Evolutionary conservation across 1,284 basidiomycete species (phyloP).

Genomic region (Thecaphora frezii): DNA sequence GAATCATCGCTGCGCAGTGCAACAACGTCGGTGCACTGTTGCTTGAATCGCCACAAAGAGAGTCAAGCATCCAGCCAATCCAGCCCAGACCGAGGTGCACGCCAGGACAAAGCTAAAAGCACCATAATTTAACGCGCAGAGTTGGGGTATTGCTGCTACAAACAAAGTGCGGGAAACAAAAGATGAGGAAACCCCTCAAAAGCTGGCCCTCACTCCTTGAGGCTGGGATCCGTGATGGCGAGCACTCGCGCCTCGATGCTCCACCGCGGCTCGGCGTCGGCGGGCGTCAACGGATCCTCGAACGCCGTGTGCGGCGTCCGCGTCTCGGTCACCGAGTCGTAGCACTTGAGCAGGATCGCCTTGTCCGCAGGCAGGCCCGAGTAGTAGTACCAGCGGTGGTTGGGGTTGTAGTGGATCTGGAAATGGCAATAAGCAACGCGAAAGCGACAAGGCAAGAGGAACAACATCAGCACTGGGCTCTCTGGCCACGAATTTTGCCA

Average conservation of each 20-base stretch:
- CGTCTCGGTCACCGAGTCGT: slow-evolving; percentile 50
- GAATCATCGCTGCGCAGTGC: too few species aligned
- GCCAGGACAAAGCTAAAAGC: too few species aligned
- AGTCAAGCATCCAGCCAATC: too few species aligned
- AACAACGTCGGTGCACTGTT: too few species aligned
- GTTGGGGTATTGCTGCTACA: too few species aligned
- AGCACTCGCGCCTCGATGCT: slow-evolving; percentile 43
- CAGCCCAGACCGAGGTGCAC: too few species aligned
- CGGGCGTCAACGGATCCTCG: slow-evolving; percentile 29
- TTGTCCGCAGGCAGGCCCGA: slow-evolving; percentile 69
- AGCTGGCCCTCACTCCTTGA: slow-evolving; percentile 7
- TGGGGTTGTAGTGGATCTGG: slow-evolving; percentile 65
- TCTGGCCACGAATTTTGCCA: neutral
- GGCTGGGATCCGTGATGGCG: slow-evolving; percentile 32
- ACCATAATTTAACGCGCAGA: too few species aligned
- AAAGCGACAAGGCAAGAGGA: slow-evolving; percentile 62
- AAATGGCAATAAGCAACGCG: slow-evolving; percentile 43
- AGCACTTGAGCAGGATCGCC: slow-evolving; percentile 71
- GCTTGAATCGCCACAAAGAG: too few species aligned
- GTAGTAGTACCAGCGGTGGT: slow-evolving; percentile 70
- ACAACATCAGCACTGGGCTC: neutral
- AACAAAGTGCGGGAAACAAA: too few species aligned
- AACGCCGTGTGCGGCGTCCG: slow-evolving; percentile 51
- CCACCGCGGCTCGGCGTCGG: slow-evolving; percentile 40
- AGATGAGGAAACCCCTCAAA: neutral